A percentile compares a stretch with the other conserved stretches of the same genome.
phyloP scores from a whole-genome alignment of 1,284 basidiomycete genomes.

The Malassezia obtusa region DNA sequence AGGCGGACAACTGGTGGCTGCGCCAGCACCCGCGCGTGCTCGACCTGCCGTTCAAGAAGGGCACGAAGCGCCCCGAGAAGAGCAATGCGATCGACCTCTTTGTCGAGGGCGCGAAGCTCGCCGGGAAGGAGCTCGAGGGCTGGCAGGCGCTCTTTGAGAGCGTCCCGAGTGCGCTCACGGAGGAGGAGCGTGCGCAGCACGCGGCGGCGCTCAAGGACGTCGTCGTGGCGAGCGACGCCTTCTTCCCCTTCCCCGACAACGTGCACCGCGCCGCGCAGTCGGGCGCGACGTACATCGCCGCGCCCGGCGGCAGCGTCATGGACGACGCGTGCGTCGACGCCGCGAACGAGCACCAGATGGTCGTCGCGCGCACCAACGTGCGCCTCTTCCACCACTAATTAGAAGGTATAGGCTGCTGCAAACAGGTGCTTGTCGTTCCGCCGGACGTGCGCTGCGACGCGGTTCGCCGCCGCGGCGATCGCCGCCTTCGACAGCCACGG shows the following conservation, averaged over 20 bases:
- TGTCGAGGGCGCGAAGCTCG: conserved; percentile 66
- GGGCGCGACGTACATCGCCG: conserved; percentile 83
- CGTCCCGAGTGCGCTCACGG: conserved; percentile 61
- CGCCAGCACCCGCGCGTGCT: conserved; percentile 90
- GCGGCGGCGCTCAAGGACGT: conserved; percentile 57
- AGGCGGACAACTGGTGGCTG: conserved; percentile 99
- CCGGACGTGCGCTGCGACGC: conserved; percentile 29
- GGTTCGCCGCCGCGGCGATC: conserved; percentile 73
- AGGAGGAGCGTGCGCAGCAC: conserved; percentile 57
- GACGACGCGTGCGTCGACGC: conserved; percentile 55
- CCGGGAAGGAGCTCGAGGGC: conserved; percentile 63
- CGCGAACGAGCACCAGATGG: conserved; percentile 42
- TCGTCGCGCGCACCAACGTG: conserved; percentile 41
- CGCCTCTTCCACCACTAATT: conserved; percentile 47
- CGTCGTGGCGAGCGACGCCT: conserved; percentile 87
- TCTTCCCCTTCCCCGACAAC: conserved; percentile 99
- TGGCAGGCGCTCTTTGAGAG: conserved; percentile 84
- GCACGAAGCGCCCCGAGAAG: conserved; percentile 93
- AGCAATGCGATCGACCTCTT: conserved; percentile 96
- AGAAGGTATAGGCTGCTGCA: conserved; percentile 12
- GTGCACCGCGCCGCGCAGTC: conserved; percentile 85
- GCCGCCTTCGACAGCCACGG: conserved; percentile 68
- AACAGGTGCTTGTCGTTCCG: not conserved
- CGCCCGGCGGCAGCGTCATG: conserved; percentile 93
- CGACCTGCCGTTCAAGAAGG: conserved; percentile 86